phyloP scores from a whole-genome alignment of 2,329 filamentous ascomycete species.

The Penicillium glabrum region DNA sequence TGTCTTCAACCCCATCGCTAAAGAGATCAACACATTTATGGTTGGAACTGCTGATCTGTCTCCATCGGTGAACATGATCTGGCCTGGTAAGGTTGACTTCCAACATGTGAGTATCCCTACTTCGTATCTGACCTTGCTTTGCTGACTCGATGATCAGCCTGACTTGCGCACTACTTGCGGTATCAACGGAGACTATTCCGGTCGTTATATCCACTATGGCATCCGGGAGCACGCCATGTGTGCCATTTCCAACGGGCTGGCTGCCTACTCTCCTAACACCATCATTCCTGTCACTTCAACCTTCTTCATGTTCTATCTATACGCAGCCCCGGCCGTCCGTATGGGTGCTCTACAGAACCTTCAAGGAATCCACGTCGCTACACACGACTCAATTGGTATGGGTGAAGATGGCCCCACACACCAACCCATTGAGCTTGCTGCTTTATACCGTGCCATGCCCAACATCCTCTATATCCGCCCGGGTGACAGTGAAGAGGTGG shows the following conservation, averaged over 20 bases:
- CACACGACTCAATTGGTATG: conserved; percentile 61
- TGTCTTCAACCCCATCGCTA: conserved; percentile 55
- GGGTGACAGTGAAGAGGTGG: conserved; percentile 57
- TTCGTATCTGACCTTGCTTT: neutral
- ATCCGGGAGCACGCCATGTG: conserved; percentile 65
- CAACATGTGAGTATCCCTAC: conserved; percentile 42
- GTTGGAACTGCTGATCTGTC: conserved; percentile 56
- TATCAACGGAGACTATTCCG: conserved; percentile 53
- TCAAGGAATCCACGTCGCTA: conserved; percentile 60
- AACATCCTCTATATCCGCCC: conserved; percentile 63
- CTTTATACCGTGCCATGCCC: conserved; percentile 63
- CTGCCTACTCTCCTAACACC: conserved; percentile 56
- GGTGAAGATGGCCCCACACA: conserved; percentile 64
- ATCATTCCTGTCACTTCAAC: conserved; percentile 59
- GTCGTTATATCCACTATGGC: conserved; percentile 57
- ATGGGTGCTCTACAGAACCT: conserved; percentile 61
- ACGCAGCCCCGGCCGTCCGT: conserved; percentile 58
- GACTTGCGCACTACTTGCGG: conserved; percentile 28
- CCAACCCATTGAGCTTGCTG: conserved; percentile 59
- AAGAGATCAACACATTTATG: conserved; percentile 50
- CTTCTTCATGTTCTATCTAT: conserved; percentile 65
- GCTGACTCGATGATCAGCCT: conserved; percentile 22
- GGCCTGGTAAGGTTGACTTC: conserved; percentile 53
- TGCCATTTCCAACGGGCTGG: conserved; percentile 77
- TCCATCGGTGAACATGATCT: conserved; percentile 58